These are phyloP conservation scores for Gossypium lobatum DNA, from an alignment of 441 rosid genomes.

Conservation along the genomic window DNA sequence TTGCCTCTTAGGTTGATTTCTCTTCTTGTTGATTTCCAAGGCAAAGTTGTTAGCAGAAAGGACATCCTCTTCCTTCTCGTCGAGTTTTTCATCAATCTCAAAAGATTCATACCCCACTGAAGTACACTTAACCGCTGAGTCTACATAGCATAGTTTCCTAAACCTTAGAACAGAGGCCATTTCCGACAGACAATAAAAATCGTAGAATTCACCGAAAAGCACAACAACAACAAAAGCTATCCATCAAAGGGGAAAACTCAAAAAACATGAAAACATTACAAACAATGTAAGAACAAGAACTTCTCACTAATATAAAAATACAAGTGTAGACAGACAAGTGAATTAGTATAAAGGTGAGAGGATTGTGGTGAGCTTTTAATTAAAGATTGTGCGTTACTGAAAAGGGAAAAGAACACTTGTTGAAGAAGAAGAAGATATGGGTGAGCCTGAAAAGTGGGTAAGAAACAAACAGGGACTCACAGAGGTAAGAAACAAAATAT, in stretches of 20 bases:
- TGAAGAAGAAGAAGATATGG: conserved; percentile 20
- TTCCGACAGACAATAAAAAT: not conserved
- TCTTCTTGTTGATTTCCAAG: conserved; percentile 16
- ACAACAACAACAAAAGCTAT: conserved; percentile 17
- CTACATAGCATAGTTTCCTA: conserved; percentile 37
- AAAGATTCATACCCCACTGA: conserved; percentile 19
- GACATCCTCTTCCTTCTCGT: conserved; percentile 22
- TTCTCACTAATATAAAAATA: not conserved
- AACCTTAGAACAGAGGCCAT: conserved; percentile 42
- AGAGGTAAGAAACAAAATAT: not conserved
- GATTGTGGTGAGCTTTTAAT: conserved; percentile 7
- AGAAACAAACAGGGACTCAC: conserved; percentile 8
- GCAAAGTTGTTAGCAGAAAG: conserved; percentile 4
- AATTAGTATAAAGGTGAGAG: not conserved
- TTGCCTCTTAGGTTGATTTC: conserved; percentile 18
- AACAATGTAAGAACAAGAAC: not conserved
- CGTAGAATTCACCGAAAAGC: not conserved
- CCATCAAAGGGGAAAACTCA: not conserved
- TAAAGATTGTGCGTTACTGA: conserved; percentile 17
- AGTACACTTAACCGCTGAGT: conserved; percentile 20
- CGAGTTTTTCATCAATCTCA: conserved; percentile 18
- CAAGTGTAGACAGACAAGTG: not conserved
- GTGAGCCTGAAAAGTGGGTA: conserved; percentile 1
- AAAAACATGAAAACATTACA: not conserved
- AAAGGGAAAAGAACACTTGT: conserved; percentile 15